These are phyloP conservation scores for Nissolia schottii DNA, from an alignment of 306 rosid genomes.

Conservation along the genomic window DNA sequence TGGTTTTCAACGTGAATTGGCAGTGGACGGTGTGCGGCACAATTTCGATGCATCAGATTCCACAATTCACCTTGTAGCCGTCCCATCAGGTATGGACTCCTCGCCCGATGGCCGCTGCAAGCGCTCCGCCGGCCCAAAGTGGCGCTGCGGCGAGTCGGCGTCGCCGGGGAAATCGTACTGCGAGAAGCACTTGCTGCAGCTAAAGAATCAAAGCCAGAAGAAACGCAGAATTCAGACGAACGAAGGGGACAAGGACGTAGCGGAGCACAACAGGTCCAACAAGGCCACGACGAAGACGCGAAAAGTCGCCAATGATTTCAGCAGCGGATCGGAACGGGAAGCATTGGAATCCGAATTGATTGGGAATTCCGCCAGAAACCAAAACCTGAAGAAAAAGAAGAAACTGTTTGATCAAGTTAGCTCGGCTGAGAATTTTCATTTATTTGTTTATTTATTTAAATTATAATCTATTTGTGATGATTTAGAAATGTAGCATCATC, in stretches of 20 bases:
- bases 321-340: slow-evolving; percentile 12
- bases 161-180: slow-evolving; percentile 28
- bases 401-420: slow-evolving; percentile 16
- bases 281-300: slow-evolving; percentile 15
- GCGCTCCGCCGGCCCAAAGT: slow-evolving; percentile 26
- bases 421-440: background rate
- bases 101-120: slow-evolving; percentile 33
- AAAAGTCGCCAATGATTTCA: background rate
- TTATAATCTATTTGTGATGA: no score
- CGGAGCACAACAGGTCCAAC: background rate
- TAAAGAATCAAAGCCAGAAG: background rate
- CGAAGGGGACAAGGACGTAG: background rate
- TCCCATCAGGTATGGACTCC: slow-evolving; percentile 19
- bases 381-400: background rate
- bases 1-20: background rate
- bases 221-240: background rate
- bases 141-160: slow-evolving; percentile 28
- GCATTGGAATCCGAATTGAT: slow-evolving; percentile 13
- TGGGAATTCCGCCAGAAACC: background rate
- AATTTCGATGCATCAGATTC: background rate
- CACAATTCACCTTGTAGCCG: background rate
- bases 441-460: no score
- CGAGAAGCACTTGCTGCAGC: slow-evolving; percentile 29
- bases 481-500: background rate
- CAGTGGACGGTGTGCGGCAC: background rate